Base-by-base conservation (phyloP, 345 rosid species). In the Boechera divaricarpa region DNA sequence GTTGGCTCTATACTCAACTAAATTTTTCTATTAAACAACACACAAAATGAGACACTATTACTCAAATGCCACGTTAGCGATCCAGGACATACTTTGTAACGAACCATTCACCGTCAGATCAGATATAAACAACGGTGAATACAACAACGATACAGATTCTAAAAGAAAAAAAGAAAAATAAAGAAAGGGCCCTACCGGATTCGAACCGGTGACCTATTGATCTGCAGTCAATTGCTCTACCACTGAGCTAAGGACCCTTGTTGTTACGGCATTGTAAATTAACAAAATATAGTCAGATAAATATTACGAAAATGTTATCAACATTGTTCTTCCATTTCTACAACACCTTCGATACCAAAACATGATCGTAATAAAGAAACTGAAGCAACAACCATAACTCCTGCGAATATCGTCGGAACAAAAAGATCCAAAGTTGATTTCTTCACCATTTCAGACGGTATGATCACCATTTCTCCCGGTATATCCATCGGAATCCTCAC, bases 151-250 rank as follows among this genome's bases (percentile, higher is more conserved):
- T 0, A 35, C 0, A 3, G 35, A 21, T 12, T 7, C 2, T 1
- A 15, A 35, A 10, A 26, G 1, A 13, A 4, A 26, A 54, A 0
- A 1, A 39, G 44, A 28, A 0, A 48, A 48, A 60, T 16, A 72
- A 26, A 24, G 12, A 15, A 16, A 67, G 79, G 82, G 83, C 85
- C 87, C 87, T 79, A 81, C 83, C 80, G 79, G 77, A 68, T 77
- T 81, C 80, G 79, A 82, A 80, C 85, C 85, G 74, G 78, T 83
- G 89, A 84, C 91, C 91, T 87, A 87, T 85, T 87, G 88, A 88
- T 84, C 91, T 84, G 87, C 85, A 90, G 89, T 87, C 90, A 88
- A 87, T 84, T 88, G 90, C 90, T 88, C 93, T 86, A 88, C 93
- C 87, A 86, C 91, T 86, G 89, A 90, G 90, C 91, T 83, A 88